Base-by-base conservation (phyloP, 2,329 filamentous ascomycete species). In the Pseudogymnoascus sp. region DNA sequence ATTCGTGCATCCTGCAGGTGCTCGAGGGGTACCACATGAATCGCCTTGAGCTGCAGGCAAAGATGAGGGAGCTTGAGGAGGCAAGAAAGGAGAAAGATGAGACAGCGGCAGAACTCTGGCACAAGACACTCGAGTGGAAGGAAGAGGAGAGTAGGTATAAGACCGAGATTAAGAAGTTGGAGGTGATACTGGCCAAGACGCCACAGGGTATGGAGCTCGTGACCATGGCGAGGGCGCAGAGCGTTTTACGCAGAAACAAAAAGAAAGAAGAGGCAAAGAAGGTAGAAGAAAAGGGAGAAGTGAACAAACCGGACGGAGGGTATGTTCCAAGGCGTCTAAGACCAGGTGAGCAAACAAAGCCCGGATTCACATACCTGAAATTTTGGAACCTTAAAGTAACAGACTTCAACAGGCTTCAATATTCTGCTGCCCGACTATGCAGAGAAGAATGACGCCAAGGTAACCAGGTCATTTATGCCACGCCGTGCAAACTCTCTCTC, bases 141-240 rank as follows among this genome's bases (percentile, higher is more conserved):
- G 35, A 30, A 3, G 70, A 69, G 47, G 69, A 72, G 59, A 59
- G 58, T 12, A 65, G 69, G 41, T 71, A 71, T 58, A 67, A 70
- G 37, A 50, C 57, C 3, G 70, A 72, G 38, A 50, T 71, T 11
- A 71, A 70, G 63, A 68, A 66, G 37, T 38, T 71, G 28, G 70
- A 71, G 61, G 60, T 72, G 11, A 35, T 70, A n/a, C 60, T 72
- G 12, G 66, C 69, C 8, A 67, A 64, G 25, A 71, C 66, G 1
- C 65, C 68, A 30, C 65, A 66, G 5, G 70, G 70, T 5, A 64
- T 72, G 67, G 69, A 70, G 57, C 65, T 65, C 22, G 68, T 71
- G 2, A 61, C 64, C 1, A 41, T 70, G 59, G 69, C 67, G n/a
- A 64, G 70, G 16, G 65, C 65, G 3, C 68, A 68, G 34, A 71